A percentile compares a stretch with the other conserved stretches of the same genome.
Evolutionary conservation across 768 basidiomycete genomes (phyloP).

Genomic region (Gloeophyllum trabeum): DNA sequence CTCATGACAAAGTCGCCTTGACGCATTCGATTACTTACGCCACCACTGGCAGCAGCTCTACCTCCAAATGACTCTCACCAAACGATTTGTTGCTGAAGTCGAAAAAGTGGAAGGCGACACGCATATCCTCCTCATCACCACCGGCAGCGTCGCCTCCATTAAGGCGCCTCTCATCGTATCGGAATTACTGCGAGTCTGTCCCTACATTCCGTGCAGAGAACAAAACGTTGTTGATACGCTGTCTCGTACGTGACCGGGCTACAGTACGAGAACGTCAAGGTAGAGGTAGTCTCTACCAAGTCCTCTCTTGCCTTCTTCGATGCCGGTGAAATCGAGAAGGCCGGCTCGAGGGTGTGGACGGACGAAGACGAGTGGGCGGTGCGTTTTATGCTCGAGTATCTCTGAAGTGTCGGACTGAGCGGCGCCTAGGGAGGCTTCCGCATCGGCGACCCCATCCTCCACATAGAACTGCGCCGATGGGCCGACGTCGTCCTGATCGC

Average conservation of each 20-base stretch:
- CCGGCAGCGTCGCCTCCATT: conserved; percentile 93
- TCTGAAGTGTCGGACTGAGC: too few species aligned
- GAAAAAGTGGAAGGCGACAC: conserved; percentile 27
- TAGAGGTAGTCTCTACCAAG: conserved; percentile 80
- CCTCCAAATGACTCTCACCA: conserved; percentile 2
- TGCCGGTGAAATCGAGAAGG: conserved; percentile 31
- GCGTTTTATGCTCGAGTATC: too few species aligned
- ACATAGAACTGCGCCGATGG: conserved; percentile 92
- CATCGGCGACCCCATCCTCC: conserved; percentile 87
- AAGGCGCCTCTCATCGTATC: conserved; percentile 85
- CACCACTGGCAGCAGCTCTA: too few species aligned
- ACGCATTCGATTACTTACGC: too few species aligned
- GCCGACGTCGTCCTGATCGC: conserved; percentile 92
- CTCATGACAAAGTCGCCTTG: too few species aligned
- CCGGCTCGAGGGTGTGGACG: conserved; percentile 66
- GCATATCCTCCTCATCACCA: conserved; percentile 77
- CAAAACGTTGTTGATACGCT: too few species aligned
- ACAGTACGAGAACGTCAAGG: conserved; percentile 63
- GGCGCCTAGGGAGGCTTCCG: conserved; percentile 47
- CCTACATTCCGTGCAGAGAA: neutral
- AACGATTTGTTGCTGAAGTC: conserved; percentile 7
- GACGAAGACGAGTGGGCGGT: conserved; percentile 94
- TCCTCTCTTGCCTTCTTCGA: conserved; percentile 71
- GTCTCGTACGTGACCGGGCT: neutral
- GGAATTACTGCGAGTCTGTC: conserved; percentile 56